Evolutionary conservation across 2,329 filamentous ascomycete genomes (phyloP).

Genomic region (Phoma sp.): DNA sequence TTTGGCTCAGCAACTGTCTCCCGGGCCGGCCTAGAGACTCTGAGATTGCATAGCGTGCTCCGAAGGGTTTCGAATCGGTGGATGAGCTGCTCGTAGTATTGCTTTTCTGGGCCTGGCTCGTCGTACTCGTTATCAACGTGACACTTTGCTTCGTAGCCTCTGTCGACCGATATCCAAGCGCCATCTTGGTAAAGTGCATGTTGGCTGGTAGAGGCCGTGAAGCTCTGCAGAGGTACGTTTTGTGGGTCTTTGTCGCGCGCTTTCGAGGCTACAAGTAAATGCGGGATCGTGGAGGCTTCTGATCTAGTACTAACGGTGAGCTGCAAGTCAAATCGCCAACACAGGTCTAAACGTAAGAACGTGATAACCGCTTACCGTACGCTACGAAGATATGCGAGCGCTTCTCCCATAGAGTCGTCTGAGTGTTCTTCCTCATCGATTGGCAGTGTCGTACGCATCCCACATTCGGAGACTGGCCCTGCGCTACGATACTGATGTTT

Average conservation of each 20-base stretch:
- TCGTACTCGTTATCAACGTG: conserved; percentile 20
- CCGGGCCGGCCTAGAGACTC: conserved; percentile 59
- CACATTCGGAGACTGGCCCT: conserved; percentile 23
- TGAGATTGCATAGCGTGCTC: conserved; percentile 61
- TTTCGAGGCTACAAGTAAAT: conserved; percentile 68
- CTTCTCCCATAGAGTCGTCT: conserved; percentile 37
- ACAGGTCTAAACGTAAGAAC: not conserved
- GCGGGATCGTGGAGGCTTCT: conserved; percentile 76
- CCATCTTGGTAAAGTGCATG: conserved; percentile 78
- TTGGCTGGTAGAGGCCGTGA: conserved; percentile 58
- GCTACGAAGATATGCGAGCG: conserved; percentile 43
- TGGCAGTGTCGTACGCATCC: conserved; percentile 41
- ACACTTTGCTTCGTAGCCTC: conserved; percentile 11
- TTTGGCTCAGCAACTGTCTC: conserved; percentile 11
- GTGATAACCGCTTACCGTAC: conserved; percentile 38
- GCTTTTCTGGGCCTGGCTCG: conserved; percentile 59
- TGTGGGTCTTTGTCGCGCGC: conserved; percentile 29
- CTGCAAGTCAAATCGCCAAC: not conserved
- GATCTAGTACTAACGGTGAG: conserved; percentile 59
- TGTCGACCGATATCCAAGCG: conserved; percentile 69
- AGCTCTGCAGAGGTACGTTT: conserved; percentile 38
- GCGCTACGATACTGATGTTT: conserved; percentile 11
- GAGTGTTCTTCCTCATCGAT: conserved; percentile 30
- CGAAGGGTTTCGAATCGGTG: conserved; percentile 71
- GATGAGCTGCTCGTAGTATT: conserved; percentile 72